Conservation (phyloP, 2,329 filamentous ascomycete species). For the Penicillium freii region DNA sequence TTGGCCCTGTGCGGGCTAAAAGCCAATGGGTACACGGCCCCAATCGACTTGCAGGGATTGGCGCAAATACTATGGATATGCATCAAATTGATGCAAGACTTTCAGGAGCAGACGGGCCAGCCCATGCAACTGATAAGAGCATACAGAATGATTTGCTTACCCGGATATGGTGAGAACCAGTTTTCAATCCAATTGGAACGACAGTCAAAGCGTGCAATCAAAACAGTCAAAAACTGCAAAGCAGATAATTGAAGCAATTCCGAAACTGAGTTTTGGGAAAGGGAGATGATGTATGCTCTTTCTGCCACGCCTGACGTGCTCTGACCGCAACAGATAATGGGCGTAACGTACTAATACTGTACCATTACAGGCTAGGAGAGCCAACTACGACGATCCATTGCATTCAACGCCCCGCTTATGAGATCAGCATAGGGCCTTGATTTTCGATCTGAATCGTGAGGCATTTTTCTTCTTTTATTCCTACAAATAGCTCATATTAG, state of each 20-base stretch:
- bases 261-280: slow-evolving; percentile 12
- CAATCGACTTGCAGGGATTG: slow-evolving; percentile 1
- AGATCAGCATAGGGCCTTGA: slow-evolving; percentile 6
- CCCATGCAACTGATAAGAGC: slow-evolving; percentile 16
- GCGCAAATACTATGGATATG: background rate
- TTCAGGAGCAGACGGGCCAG: background rate
- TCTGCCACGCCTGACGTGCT: slow-evolving; percentile 39
- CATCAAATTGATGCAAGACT: slow-evolving; percentile 2
- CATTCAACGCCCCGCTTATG: slow-evolving; percentile 3
- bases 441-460: background rate
- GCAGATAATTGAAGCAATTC: slow-evolving; percentile 17
- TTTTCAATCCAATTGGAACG: slow-evolving; percentile 12
- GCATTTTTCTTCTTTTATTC: background rate
- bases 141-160: slow-evolving; percentile 23
- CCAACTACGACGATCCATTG: slow-evolving; percentile 1
- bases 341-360: slow-evolving; percentile 20
- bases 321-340: slow-evolving; percentile 26
- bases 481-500: background rate
- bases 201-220: background rate
- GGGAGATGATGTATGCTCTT: slow-evolving; percentile 37
- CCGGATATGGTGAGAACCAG: slow-evolving; percentile 6
- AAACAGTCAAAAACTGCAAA: slow-evolving; percentile 1
- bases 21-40: background rate
- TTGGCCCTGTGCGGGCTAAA: background rate
- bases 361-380: slow-evolving; percentile 18